Percentiles rank a stretch among this genome's conserved stretches.
phyloP scores from a whole-genome alignment of 139 green algal genomes.

The Microglena sp. region DNA sequence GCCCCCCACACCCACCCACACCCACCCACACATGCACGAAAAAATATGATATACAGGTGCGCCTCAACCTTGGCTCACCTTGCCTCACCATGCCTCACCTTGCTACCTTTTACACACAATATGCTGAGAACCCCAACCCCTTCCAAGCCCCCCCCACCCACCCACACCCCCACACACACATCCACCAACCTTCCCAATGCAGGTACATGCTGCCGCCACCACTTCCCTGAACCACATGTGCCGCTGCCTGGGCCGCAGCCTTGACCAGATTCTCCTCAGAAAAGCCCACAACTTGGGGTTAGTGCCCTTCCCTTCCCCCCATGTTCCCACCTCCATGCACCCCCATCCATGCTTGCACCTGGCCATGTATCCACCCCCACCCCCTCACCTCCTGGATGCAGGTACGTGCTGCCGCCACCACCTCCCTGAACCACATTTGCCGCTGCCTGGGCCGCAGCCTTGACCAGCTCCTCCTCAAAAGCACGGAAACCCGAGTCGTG shows the following conservation, averaged over 20 bases:
- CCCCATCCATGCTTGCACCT: background rate
- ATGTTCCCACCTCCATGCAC: background rate
- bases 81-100: background rate
- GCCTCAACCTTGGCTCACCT: background rate
- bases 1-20: too few relatives aligned
- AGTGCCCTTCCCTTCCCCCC: background rate
- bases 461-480: slow-evolving; percentile 13
- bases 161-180: background rate
- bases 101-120: too few relatives aligned
- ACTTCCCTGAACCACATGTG: slow-evolving; percentile 10
- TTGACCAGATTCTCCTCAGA: slow-evolving; percentile 12
- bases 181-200: background rate
- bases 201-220: slow-evolving; percentile 16
- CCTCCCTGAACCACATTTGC: slow-evolving; percentile 9
- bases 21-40: background rate
- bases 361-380: too few relatives aligned
- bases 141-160: background rate
- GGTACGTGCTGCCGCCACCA: slow-evolving; percentile 14
- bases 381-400: background rate
- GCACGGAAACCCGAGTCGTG: background rate
- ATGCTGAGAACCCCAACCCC: background rate
- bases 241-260: background rate
- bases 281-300: background rate
- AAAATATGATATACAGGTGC: slow-evolving; percentile 1
- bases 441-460: background rate